Conservation (phyloP, 176 grass and related monocot genomes). For the Canna indica region DNA sequence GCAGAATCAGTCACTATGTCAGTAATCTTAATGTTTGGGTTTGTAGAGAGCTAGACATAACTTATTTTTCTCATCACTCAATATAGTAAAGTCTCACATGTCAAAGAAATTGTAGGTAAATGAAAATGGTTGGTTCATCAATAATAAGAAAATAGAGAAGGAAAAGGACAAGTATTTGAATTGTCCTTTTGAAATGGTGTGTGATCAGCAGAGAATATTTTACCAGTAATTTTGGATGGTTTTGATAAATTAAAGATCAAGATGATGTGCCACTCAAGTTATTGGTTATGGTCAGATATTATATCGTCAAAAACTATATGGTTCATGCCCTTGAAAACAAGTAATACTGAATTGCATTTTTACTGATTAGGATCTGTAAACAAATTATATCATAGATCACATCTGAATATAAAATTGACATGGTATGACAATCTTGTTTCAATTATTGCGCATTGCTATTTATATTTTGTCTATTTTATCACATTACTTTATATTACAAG, state of each 20-base stretch:
- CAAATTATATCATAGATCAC: not conserved
- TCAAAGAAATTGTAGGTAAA: not conserved
- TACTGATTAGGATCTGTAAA: not conserved
- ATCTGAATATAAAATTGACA: not conserved
- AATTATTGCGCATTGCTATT: not conserved
- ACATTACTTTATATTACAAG: not conserved
- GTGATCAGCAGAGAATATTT: not conserved
- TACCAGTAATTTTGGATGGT: not conserved
- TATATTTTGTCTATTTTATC: not conserved
- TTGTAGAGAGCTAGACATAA: too few relatives aligned
- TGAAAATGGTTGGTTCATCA: not conserved
- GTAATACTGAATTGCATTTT: not conserved
- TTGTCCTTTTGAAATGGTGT: not conserved
- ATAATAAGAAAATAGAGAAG: not conserved
- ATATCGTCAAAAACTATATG: not conserved
- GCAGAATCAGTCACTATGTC: too few relatives aligned
- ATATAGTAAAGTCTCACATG: not conserved
- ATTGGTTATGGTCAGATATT: not conserved
- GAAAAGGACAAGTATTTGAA: not conserved
- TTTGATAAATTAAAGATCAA: not conserved
- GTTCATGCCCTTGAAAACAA: not conserved
- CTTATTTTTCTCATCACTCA: not conserved
- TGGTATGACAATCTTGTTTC: not conserved
- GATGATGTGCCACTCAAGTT: not conserved
- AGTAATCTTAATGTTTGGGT: too few relatives aligned